These are phyloP conservation scores for Raffaelea ambrosiae DNA, from an alignment of 2,329 filamentous ascomycete genomes.

Conservation along the genomic window DNA sequence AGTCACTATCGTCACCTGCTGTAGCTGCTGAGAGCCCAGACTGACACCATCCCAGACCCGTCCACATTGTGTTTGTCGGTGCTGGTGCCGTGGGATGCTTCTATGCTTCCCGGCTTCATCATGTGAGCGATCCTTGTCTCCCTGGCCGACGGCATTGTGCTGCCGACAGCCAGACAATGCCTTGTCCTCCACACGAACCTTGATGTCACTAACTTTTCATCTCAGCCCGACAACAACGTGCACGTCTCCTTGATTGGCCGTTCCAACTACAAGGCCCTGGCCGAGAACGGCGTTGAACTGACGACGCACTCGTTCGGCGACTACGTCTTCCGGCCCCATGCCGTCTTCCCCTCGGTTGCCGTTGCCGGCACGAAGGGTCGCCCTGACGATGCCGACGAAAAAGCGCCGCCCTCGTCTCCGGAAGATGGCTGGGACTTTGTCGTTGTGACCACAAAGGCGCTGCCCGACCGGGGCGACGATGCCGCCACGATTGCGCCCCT, in stretches of 20 bases:
- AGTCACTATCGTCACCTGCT: too few relatives aligned
- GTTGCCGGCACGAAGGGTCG: conserved; percentile 22
- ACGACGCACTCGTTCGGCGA: conserved; percentile 59
- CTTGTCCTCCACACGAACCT: background rate
- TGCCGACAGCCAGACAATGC: background rate
- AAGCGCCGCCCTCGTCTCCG: background rate
- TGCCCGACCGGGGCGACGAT: conserved; percentile 56
- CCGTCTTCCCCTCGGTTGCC: conserved; percentile 52
- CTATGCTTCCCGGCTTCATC: conserved; percentile 60
- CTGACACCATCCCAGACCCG: conserved; percentile 24
- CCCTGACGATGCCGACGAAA: background rate
- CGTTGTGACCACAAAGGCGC: conserved; percentile 61
- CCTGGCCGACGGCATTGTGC: background rate
- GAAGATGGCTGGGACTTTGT: conserved; percentile 45
- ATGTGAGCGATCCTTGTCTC: conserved; percentile 27
- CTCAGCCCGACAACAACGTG: conserved; percentile 39
- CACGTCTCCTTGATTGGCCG: conserved; percentile 63
- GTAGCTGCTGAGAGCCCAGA: too few relatives aligned
- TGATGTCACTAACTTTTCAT: background rate
- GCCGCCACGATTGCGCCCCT: conserved; percentile 53
- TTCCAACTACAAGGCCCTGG: conserved; percentile 62
- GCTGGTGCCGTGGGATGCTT: conserved; percentile 66
- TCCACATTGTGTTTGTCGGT: conserved; percentile 58
- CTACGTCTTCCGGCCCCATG: conserved; percentile 54
- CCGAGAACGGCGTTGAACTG: conserved; percentile 51